phyloP scores from a whole-genome alignment of 495 filamentous ascomycete species.

The Penicillium egyptiacum region DNA sequence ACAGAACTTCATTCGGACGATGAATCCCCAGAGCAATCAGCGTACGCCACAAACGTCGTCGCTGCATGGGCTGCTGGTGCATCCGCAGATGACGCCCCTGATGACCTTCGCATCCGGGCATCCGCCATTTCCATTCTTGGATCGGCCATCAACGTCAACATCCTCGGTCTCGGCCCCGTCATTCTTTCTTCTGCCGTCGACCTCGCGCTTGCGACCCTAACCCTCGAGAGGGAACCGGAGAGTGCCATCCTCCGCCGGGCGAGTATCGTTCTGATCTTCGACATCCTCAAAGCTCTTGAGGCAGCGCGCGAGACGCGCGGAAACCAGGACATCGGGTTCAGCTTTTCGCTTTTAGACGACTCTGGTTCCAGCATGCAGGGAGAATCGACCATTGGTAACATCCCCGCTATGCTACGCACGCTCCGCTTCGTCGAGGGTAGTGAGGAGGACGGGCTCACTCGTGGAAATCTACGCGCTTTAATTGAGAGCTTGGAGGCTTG shows the following conservation, averaged over 20 bases:
- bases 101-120: constrained; percentile 75
- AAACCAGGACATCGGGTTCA: constrained; percentile 56
- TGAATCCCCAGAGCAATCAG: constrained; percentile 50
- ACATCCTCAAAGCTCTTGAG: constrained; percentile 65
- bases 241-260: constrained; percentile 72
- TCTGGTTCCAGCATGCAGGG: constrained; percentile 4
- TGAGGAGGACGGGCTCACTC: constrained; percentile 72
- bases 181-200: constrained; percentile 63
- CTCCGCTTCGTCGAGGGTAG: constrained; percentile 64
- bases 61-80: constrained; percentile 71
- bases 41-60: constrained; percentile 63
- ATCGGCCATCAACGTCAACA: constrained; percentile 63
- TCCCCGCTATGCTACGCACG: constrained; percentile 61
- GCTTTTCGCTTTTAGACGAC: constrained; percentile 52
- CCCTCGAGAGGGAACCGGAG: constrained; percentile 61
- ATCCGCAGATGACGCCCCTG: constrained; percentile 49
- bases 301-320: constrained; percentile 46
- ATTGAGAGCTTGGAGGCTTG: constrained; percentile 71
- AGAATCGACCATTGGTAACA: constrained; percentile 45
- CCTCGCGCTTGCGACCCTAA: constrained; percentile 62
- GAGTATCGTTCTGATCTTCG: constrained; percentile 66
- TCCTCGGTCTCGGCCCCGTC: constrained; percentile 56
- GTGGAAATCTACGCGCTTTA: constrained; percentile 67
- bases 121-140: constrained; percentile 76
- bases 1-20: constrained; percentile 39